Conservation (phyloP, 1,284 basidiomycete species). For the Ceraceosorus bombacis region DNA sequence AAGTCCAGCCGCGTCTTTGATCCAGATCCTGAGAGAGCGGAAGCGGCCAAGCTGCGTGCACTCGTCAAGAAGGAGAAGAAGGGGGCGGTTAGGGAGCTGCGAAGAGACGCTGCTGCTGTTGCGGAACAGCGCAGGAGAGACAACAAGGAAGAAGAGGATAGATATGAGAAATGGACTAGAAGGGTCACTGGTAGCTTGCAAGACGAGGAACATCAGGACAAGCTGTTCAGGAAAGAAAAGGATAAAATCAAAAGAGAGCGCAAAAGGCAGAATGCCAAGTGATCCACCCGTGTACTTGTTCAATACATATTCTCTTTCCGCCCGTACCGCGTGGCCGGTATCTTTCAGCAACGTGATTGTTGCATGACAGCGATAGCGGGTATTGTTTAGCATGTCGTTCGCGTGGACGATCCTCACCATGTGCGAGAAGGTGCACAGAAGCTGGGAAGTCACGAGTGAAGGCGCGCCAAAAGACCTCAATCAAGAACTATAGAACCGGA, state of each 20-base stretch:
- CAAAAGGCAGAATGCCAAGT: too few relatives aligned
- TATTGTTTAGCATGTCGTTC: too few relatives aligned
- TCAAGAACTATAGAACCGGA: too few relatives aligned
- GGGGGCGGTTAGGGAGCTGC: slow-evolving; percentile 89
- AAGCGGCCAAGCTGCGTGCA: slow-evolving; percentile 72
- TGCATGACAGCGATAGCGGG: too few relatives aligned
- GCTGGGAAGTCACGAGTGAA: too few relatives aligned
- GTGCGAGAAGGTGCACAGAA: too few relatives aligned
- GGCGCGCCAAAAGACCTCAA: too few relatives aligned
- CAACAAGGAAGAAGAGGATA: slow-evolving; percentile 68
- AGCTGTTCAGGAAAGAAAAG: slow-evolving; percentile 62
- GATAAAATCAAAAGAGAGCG: slow-evolving; percentile 41
- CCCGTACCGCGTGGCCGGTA: too few relatives aligned
- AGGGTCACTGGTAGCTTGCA: slow-evolving; percentile 73
- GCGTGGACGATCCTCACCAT: too few relatives aligned
- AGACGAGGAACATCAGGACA: slow-evolving; percentile 88
- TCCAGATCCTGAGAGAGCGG: slow-evolving; percentile 85
- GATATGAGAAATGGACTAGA: slow-evolving; percentile 54
- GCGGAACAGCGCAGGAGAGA: slow-evolving; percentile 67
- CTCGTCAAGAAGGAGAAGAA: slow-evolving; percentile 94
- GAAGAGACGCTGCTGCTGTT: slow-evolving; percentile 90
- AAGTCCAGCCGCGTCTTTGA: slow-evolving; percentile 59
- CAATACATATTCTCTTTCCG: too few relatives aligned
- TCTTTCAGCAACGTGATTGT: too few relatives aligned
- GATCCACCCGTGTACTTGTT: too few relatives aligned